Conservation (phyloP, 1,284 basidiomycete species). For the Anthracocystis setariae region DNA sequence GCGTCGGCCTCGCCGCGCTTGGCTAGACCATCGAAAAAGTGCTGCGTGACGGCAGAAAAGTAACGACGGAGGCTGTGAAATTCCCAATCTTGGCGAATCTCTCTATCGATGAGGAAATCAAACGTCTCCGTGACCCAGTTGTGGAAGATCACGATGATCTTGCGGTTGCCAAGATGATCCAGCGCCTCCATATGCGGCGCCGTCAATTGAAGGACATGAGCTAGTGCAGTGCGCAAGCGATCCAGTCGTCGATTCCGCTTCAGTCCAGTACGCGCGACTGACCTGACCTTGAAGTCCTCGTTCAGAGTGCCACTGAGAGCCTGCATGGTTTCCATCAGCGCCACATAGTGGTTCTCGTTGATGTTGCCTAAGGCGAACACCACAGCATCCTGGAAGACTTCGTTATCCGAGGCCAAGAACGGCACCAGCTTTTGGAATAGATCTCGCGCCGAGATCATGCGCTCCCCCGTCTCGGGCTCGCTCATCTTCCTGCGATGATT, state of each 20-base stretch:
- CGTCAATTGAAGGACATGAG: constrained; percentile 86
- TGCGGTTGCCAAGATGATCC: constrained; percentile 75
- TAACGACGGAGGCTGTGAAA: constrained; percentile 84
- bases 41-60: constrained; percentile 88
- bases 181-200: constrained; percentile 80
- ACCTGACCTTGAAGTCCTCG: constrained; percentile 75
- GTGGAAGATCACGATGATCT: constrained; percentile 79
- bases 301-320: constrained; percentile 82
- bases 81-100: constrained; percentile 80
- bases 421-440: constrained; percentile 86
- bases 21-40: constrained; percentile 81
- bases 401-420: constrained; percentile 85
- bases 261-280: constrained; percentile 40
- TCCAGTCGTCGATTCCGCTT: constrained; percentile 78
- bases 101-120: constrained; percentile 77
- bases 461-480: constrained; percentile 73
- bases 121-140: constrained; percentile 87
- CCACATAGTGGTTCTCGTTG: constrained; percentile 79
- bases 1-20: constrained; percentile 78
- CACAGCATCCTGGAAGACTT: constrained; percentile 83
- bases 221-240: constrained; percentile 86
- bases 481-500: constrained; percentile 80
- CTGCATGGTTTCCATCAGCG: constrained; percentile 84
- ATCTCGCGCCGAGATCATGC: constrained; percentile 77
- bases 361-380: constrained; percentile 88